phyloP scores from a whole-genome alignment of 78 protist species.

The Dictyostelium brefeldianum region DNA sequence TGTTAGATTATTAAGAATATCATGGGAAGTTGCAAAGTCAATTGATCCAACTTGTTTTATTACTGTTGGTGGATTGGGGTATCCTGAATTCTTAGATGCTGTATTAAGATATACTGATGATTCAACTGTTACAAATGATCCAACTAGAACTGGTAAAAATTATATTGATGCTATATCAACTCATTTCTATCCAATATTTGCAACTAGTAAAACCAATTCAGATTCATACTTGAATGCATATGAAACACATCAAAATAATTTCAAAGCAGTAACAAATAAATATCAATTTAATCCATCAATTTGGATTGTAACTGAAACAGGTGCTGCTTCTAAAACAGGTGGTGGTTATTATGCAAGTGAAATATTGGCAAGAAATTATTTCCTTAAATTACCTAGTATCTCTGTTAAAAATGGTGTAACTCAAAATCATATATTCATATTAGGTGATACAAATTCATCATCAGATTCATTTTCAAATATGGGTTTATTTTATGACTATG shows the following conservation, averaged over 20 bases:
- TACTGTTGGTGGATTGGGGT: conserved; percentile 41
- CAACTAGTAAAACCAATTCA: conserved; percentile 25
- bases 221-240: conserved; percentile 19
- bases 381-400: conserved; percentile 33
- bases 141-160: conserved; percentile 18
- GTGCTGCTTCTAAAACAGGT: conserved; percentile 25
- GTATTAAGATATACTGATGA: conserved; percentile 34
- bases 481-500: conserved; percentile 20
- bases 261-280: not conserved
- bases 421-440: conserved; percentile 46
- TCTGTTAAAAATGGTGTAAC: not conserved
- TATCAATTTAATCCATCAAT: not conserved
- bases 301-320: conserved; percentile 17
- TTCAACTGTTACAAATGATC: not conserved
- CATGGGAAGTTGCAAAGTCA: conserved; percentile 31
- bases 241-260: not conserved
- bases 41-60: conserved; percentile 26
- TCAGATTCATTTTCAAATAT: not conserved
- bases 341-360: conserved; percentile 30
- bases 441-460: conserved; percentile 6
- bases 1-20: conserved; percentile 34
- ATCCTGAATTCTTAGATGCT: conserved; percentile 39
- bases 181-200: conserved; percentile 42
- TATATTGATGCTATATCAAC: conserved; percentile 53
- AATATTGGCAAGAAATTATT: conserved; percentile 10